A percentile compares a stretch with the other conserved stretches of the same genome.
Evolutionary conservation across 306 rosid genomes (phyloP).

Genomic region (Lithocarpus polystachyus): DNA sequence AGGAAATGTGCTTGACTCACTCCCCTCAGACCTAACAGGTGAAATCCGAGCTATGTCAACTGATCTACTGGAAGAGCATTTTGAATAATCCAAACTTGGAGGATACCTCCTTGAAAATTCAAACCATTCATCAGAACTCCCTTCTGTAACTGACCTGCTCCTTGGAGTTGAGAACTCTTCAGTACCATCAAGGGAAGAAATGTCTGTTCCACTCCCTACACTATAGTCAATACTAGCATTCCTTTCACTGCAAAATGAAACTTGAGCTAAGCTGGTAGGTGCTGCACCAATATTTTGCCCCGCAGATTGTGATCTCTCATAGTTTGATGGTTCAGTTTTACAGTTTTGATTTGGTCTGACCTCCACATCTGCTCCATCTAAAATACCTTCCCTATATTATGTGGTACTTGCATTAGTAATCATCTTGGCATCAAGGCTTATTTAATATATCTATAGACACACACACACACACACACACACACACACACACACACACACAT

Average conservation of each 20-base stretch:
- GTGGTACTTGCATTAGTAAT: constrained; percentile 32
- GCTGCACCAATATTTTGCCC: constrained; percentile 12
- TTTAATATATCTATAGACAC: not conserved
- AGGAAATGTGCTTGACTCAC: constrained; percentile 24
- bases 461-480: too few relatives aligned
- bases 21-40: constrained; percentile 23
- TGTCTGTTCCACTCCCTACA: constrained; percentile 23
- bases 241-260: constrained; percentile 38
- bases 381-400: constrained; percentile 38
- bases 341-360: constrained; percentile 31
- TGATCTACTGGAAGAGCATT: constrained; percentile 24
- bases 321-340: constrained; percentile 18
- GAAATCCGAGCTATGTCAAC: constrained; percentile 29
- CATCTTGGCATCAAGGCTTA: not conserved
- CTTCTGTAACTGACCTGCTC: constrained; percentile 23
- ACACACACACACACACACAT: not conserved
- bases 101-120: constrained; percentile 37
- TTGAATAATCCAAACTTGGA: constrained; percentile 34
- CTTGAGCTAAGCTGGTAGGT: constrained; percentile 34
- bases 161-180: constrained; percentile 34
- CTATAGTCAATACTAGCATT: constrained; percentile 25
- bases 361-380: constrained; percentile 35
- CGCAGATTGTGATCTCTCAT: constrained; percentile 39
- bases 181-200: constrained; percentile 40
- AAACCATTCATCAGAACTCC: constrained; percentile 30